Evolutionary conservation across 2,329 filamentous ascomycete genomes (phyloP).

Genomic region (Dactylellina sp.): DNA sequence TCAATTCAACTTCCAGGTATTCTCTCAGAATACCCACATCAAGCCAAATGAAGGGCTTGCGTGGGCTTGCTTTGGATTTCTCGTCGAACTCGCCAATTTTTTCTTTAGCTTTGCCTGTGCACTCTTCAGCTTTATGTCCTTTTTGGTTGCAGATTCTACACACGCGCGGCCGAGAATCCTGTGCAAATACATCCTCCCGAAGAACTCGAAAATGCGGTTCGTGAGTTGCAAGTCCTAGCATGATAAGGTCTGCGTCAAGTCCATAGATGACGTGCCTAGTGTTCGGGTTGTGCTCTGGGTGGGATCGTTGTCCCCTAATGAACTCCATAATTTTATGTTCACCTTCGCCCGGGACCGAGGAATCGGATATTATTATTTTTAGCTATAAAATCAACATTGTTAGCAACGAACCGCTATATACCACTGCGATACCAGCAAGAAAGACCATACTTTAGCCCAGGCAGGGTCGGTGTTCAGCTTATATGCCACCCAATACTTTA

Average conservation of each 20-base stretch:
- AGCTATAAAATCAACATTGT: constrained; percentile 66
- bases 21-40: constrained; percentile 92
- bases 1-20: constrained; percentile 89
- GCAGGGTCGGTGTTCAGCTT: constrained; percentile 96
- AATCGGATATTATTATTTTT: constrained; percentile 98
- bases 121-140: constrained; percentile 89
- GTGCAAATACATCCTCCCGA: constrained; percentile 94
- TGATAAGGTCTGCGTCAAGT: constrained; percentile 96
- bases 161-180: constrained; percentile 82
- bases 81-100: constrained; percentile 84
- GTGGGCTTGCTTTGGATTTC: constrained; percentile 71
- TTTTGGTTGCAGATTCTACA: constrained; percentile 92
- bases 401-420: constrained; percentile 10
- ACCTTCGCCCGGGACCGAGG: constrained; percentile 95
- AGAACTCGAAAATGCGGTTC: constrained; percentile 97
- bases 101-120: constrained; percentile 80
- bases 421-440: neutral
- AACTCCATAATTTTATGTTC: constrained; percentile 99
- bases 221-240: constrained; percentile 96
- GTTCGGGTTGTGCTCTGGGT: constrained; percentile 92
- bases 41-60: constrained; percentile 98
- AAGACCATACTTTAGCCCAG: constrained; percentile 75
- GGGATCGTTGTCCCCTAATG: constrained; percentile 89
- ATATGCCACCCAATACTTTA: constrained; percentile 97
- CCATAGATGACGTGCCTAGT: constrained; percentile 98